Evolutionary conservation across 108 stramenopile genomes (phyloP).

Genomic region (Skeletonema marinoi): DNA sequence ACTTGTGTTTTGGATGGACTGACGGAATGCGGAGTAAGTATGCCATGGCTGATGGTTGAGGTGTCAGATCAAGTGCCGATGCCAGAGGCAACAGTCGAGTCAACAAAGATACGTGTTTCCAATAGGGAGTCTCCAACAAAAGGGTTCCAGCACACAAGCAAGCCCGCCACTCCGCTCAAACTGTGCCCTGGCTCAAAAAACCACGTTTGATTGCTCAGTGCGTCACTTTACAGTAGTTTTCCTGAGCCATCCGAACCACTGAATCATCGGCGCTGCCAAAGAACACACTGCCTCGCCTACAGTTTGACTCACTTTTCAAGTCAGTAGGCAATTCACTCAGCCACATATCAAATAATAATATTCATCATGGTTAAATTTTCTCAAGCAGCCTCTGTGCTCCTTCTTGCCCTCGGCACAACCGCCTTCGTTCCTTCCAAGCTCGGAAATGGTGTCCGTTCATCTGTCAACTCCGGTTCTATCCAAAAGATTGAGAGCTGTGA

Average conservation of each 20-base stretch:
- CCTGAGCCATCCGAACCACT: background rate
- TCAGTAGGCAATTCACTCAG: background rate
- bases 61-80: too few relatives aligned
- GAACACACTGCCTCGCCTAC: background rate
- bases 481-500: constrained; percentile 8
- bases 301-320: background rate
- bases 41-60: too few relatives aligned
- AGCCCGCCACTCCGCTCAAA: too few relatives aligned
- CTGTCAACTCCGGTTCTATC: background rate
- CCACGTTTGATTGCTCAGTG: background rate
- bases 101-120: too few relatives aligned
- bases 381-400: constrained; percentile 29
- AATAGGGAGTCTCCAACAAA: background rate
- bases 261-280: background rate
- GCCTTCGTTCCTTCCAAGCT: constrained; percentile 38
- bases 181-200: too few relatives aligned
- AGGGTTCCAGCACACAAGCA: background rate
- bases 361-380: constrained; percentile 36
- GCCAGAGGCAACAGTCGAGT: too few relatives aligned
- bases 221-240: background rate
- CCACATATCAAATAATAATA: background rate
- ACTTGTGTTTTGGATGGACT: too few relatives aligned
- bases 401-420: constrained; percentile 22
- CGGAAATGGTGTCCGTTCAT: background rate
- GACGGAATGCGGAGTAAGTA: too few relatives aligned